Conservation (phyloP, 2,329 filamentous ascomycete species). For the Colletotrichum lini region DNA sequence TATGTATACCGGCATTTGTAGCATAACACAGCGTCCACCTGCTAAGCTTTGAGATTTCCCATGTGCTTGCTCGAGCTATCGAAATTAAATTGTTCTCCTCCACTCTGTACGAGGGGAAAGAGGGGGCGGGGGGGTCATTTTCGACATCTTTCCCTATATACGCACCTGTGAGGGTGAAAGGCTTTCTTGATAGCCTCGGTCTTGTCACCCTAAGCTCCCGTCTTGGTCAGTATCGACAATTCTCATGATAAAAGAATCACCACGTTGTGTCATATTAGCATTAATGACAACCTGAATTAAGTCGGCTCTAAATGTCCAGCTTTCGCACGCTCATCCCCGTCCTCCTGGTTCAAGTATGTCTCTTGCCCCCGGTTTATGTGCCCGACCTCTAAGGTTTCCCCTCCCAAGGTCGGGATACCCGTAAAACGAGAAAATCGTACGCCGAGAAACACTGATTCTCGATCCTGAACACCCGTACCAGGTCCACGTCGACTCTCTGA, state of each 20-base stretch:
- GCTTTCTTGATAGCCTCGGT: neutral
- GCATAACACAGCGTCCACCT: neutral
- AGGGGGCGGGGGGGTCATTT: too few relatives aligned
- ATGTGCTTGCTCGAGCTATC: neutral
- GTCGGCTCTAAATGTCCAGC: constrained; percentile 45
- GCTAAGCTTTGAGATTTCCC: neutral
- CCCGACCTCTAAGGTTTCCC: neutral
- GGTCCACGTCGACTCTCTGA: constrained; percentile 52
- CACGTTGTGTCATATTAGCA: neutral
- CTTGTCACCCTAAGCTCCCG: neutral
- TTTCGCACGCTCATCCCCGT: constrained; percentile 56
- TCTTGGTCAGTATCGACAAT: neutral
- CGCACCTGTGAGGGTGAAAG: neutral
- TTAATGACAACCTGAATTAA: neutral
- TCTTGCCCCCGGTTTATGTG: neutral
- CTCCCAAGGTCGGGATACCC: neutral
- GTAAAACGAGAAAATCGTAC: neutral
- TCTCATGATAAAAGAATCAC: neutral
- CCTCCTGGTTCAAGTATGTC: constrained; percentile 54
- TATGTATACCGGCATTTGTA: neutral
- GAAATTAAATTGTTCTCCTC: too few relatives aligned
- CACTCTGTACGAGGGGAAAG: too few relatives aligned
- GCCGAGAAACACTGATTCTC: neutral
- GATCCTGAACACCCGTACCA: constrained; percentile 16
- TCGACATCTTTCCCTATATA: too few relatives aligned